Conservation (phyloP, 371 early-diverging fungal species). For the Mortierella sp. region DNA sequence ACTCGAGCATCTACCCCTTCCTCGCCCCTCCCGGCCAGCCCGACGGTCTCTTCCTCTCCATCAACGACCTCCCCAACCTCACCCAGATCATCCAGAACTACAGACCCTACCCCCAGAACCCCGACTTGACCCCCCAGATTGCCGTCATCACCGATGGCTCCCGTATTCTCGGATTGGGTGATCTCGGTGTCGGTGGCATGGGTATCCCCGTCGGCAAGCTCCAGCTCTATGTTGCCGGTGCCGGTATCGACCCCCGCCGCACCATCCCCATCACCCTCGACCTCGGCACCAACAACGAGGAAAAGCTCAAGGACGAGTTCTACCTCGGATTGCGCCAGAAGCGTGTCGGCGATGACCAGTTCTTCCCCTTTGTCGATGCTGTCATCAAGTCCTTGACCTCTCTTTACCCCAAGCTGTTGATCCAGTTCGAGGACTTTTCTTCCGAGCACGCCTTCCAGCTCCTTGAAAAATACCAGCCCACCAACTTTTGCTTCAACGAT, state of each 20-base stretch:
- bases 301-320: slow-evolving; percentile 83
- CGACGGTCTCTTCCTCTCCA: slow-evolving; percentile 89
- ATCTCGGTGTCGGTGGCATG: slow-evolving; percentile 92
- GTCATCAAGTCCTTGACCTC: slow-evolving; percentile 78
- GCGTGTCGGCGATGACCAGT: slow-evolving; percentile 79
- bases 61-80: slow-evolving; percentile 79
- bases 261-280: slow-evolving; percentile 92
- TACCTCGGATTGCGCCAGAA: slow-evolving; percentile 86
- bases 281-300: slow-evolving; percentile 89
- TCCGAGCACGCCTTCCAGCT: slow-evolving; percentile 89
- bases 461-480: slow-evolving; percentile 74
- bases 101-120: slow-evolving; percentile 63
- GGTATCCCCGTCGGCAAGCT: slow-evolving; percentile 95
- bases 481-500: slow-evolving; percentile 82
- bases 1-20: slow-evolving; percentile 90
- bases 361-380: slow-evolving; percentile 84
- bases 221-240: slow-evolving; percentile 91
- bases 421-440: slow-evolving; percentile 96
- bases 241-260: slow-evolving; percentile 89
- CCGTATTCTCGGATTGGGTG: slow-evolving; percentile 93
- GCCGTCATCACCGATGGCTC: slow-evolving; percentile 95
- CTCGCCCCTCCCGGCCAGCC: slow-evolving; percentile 80
- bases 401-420: slow-evolving; percentile 82
- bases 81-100: slow-evolving; percentile 81
- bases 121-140: slow-evolving; percentile 72